phyloP scores from a whole-genome alignment of 768 basidiomycete genomes.

The Podaxis sp. region DNA sequence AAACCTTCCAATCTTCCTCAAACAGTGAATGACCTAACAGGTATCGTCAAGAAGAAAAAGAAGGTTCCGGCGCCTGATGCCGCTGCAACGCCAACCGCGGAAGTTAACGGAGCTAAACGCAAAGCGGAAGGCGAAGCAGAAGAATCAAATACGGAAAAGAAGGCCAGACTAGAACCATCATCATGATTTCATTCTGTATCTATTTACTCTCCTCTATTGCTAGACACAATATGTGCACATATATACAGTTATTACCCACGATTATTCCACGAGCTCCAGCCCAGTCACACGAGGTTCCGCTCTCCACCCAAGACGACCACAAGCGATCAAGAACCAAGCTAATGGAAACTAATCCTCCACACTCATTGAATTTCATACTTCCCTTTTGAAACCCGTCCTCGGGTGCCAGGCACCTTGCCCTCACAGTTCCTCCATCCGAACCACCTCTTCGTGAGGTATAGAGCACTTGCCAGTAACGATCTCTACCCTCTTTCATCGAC shows the following conservation, averaged over 20 bases:
- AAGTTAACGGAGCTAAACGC: conserved; percentile 46
- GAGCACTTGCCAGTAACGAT: background rate
- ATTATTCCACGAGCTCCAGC: background rate
- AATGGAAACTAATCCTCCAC: no score
- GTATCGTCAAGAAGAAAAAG: conserved; percentile 88
- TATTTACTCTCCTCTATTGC: conserved; percentile 14
- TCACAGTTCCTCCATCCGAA: background rate
- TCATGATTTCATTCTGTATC: conserved; percentile 15
- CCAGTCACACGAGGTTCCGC: background rate
- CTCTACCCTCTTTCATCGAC: background rate
- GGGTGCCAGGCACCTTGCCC: no score
- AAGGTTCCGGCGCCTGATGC: conserved; percentile 41
- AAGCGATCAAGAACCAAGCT: background rate
- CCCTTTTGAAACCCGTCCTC: no score
- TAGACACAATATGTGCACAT: conserved; percentile 13
- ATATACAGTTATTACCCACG: background rate
- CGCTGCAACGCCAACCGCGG: conserved; percentile 13
- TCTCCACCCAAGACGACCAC: background rate
- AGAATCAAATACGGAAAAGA: conserved; percentile 55
- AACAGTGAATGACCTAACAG: conserved; percentile 78
- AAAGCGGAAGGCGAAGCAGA: conserved; percentile 65
- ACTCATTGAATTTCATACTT: no score
- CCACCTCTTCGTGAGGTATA: background rate
- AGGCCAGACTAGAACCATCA: conserved; percentile 52
- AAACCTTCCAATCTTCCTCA: conserved; percentile 31